Evolutionary conservation across 2,329 filamentous ascomycete species (phyloP).

Genomic region (Emergomyces pasteurianus): DNA sequence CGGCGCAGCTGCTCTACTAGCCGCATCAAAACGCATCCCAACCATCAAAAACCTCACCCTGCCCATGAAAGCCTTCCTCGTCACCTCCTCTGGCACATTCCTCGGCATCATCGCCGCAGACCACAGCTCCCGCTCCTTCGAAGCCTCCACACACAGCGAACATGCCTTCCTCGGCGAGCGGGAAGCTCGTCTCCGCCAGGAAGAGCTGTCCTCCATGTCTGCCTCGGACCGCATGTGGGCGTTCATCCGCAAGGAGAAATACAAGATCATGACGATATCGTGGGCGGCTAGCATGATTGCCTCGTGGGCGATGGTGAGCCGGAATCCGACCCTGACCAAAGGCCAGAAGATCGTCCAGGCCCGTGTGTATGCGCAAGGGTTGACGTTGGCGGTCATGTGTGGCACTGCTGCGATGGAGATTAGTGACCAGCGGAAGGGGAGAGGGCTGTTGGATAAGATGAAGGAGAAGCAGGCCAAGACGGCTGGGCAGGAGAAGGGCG

Average conservation of each 20-base stretch:
- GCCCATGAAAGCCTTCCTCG: conserved; percentile 82
- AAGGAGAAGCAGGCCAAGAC: conserved; percentile 60
- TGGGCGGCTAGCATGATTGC: conserved; percentile 74
- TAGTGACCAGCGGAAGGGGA: conserved; percentile 62
- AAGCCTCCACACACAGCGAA: conserved; percentile 56
- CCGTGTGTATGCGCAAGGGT: conserved; percentile 82
- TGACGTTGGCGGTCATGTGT: conserved; percentile 74
- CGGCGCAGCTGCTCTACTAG: conserved; percentile 56
- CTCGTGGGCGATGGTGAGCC: conserved; percentile 62
- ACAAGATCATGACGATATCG: conserved; percentile 68
- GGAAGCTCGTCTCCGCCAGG: conserved; percentile 44
- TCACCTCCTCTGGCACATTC: conserved; percentile 72
- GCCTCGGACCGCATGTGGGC: conserved; percentile 50
- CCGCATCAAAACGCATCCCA: conserved; percentile 58
- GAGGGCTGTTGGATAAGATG: conserved; percentile 28
- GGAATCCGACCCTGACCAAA: conserved; percentile 61
- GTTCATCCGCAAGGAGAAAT: conserved; percentile 71
- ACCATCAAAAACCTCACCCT: conserved; percentile 72
- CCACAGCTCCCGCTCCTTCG: conserved; percentile 56
- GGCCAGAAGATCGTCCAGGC: conserved; percentile 88
- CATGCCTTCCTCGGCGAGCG: conserved; percentile 52
- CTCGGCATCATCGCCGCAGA: conserved; percentile 82
- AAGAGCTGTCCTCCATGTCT: conserved; percentile 45
- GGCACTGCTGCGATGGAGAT: conserved; percentile 74
- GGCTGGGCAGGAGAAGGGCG: conserved; percentile 68